These are phyloP conservation scores for Saturnispora zaruensis DNA, from an alignment of 805 yeast species.

Conservation along the genomic window DNA sequence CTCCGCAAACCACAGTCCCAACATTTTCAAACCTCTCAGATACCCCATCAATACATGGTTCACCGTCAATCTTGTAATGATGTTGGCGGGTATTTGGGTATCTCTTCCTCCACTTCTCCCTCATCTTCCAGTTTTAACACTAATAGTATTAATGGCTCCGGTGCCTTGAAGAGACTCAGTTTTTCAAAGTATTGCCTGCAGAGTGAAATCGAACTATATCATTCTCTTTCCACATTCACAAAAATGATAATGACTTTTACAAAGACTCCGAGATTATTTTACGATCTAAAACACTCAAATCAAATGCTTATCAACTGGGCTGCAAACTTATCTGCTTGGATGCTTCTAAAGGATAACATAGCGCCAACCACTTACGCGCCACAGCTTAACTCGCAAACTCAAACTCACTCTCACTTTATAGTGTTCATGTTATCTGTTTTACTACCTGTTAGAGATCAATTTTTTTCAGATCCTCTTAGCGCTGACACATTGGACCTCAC, in stretches of 20 bases:
- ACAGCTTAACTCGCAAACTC: not conserved
- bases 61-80: slow-evolving; percentile 7
- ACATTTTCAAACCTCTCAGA: slow-evolving; percentile 4
- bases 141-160: not conserved
- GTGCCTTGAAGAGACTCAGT: slow-evolving; percentile 19
- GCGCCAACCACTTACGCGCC: not conserved
- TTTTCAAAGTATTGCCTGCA: slow-evolving; percentile 35
- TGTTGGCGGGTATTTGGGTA: not conserved
- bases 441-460: slow-evolving; percentile 30
- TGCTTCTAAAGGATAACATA: slow-evolving; percentile 43
- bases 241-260: slow-evolving; percentile 32
- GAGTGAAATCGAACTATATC: slow-evolving; percentile 35
- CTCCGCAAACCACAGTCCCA: slow-evolving; percentile 4
- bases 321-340: slow-evolving; percentile 43
- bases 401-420: slow-evolving; percentile 26
- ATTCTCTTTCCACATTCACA: slow-evolving; percentile 30
- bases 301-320: slow-evolving; percentile 43
- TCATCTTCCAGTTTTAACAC: not conserved
- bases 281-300: slow-evolving; percentile 33
- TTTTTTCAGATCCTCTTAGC: slow-evolving; percentile 30
- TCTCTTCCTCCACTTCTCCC: not conserved
- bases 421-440: slow-evolving; percentile 41
- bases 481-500: slow-evolving; percentile 15
- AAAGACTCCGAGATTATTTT: slow-evolving; percentile 40
- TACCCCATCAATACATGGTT: slow-evolving; percentile 2